A percentile compares a stretch with the other conserved stretches of the same genome.
phyloP scores from a whole-genome alignment of 306 rosid genomes.

The Canavalia ensiformis region DNA sequence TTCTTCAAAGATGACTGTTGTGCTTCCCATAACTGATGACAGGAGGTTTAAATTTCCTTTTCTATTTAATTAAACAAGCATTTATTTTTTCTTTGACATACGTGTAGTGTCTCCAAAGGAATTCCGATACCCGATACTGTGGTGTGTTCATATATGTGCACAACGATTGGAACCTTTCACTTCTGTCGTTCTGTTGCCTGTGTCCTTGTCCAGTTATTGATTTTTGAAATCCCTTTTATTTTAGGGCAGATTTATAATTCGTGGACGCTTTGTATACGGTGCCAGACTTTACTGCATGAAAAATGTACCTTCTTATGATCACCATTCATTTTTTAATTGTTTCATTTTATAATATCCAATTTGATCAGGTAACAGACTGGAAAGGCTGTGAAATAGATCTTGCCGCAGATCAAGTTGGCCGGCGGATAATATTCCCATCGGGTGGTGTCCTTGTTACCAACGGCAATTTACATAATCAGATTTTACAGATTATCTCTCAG shows the following conservation, averaged over 20 bases:
- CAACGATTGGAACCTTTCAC: neutral
- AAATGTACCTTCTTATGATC: neutral
- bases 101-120: constrained; percentile 7
- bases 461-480: constrained; percentile 62
- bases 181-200: neutral
- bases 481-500: constrained; percentile 66
- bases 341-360: constrained; percentile 35
- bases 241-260: neutral
- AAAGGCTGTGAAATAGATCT: constrained; percentile 74
- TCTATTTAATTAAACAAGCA: neutral
- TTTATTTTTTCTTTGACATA: neutral
- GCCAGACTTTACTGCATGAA: neutral
- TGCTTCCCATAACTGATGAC: neutral
- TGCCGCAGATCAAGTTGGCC: constrained; percentile 69
- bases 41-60: neutral
- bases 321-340: neutral
- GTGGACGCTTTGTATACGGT: neutral
- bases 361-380: constrained; percentile 85
- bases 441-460: constrained; percentile 82
- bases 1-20: neutral
- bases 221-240: neutral
- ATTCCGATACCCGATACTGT: neutral
- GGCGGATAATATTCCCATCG: constrained; percentile 73
- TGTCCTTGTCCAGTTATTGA: constrained; percentile 7
- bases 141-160: neutral